These are phyloP conservation scores for Ceratocystis alfenasii DNA, from an alignment of 2,329 filamentous ascomycete genomes.

Conservation along the genomic window DNA sequence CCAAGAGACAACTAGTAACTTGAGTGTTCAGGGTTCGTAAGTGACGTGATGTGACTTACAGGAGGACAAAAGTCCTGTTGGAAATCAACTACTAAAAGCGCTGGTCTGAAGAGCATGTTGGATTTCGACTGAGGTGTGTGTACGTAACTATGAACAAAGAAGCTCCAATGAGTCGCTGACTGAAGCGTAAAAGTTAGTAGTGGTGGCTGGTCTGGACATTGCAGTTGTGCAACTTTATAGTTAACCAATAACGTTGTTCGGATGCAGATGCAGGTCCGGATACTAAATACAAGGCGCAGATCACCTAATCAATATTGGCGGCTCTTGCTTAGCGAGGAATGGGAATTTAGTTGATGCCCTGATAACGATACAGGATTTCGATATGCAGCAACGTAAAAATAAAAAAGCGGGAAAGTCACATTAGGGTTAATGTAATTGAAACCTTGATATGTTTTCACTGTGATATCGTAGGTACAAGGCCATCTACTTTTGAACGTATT, in stretches of 20 bases:
- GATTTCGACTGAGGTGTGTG: neutral
- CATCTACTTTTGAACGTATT: neutral
- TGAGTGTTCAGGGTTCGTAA: conserved; percentile 5
- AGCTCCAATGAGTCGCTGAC: neutral
- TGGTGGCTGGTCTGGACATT: neutral
- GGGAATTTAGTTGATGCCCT: neutral
- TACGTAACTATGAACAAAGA: neutral
- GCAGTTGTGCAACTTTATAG: neutral
- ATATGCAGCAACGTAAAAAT: neutral
- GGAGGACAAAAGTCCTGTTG: conserved; percentile 94
- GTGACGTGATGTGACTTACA: conserved; percentile 38
- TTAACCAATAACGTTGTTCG: too few species aligned
- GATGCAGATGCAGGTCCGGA: too few species aligned
- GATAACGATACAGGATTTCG: neutral
- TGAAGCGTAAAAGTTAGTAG: neutral
- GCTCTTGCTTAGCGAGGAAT: neutral
- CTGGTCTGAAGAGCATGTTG: conserved; percentile 35
- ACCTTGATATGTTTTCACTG: neutral
- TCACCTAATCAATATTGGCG: neutral
- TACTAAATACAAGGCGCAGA: neutral
- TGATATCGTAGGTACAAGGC: too few species aligned
- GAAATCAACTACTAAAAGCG: conserved; percentile 66
- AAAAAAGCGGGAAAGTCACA: neutral
- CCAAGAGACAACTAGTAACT: neutral
- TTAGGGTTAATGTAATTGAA: neutral